A percentile compares a stretch with the other conserved stretches of the same genome.
Evolutionary conservation across 2,329 filamentous ascomycete species (phyloP).

Genomic region (Cladophialophora psammophila): DNA sequence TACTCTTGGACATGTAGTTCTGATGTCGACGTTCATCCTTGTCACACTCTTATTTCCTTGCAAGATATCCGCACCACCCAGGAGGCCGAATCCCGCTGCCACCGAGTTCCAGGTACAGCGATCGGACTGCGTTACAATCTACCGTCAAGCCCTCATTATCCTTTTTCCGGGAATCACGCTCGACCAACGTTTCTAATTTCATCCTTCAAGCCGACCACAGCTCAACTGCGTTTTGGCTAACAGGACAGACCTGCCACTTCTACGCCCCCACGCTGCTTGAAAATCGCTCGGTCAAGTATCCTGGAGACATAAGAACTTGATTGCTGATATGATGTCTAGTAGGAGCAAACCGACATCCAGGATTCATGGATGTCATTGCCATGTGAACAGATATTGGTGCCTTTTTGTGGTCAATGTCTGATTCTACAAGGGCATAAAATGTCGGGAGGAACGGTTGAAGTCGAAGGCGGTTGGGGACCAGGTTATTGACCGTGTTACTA

Average conservation of each 20-base stretch:
- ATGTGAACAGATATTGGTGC: slow-evolving; percentile 26
- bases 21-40: neutral
- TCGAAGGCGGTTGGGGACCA: neutral
- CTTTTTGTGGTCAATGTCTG: slow-evolving; percentile 23
- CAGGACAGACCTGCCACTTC: neutral
- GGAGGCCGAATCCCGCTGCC: neutral
- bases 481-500: neutral
- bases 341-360: slow-evolving; percentile 3
- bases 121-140: neutral
- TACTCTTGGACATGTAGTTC: slow-evolving; percentile 13
- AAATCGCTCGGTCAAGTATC: neutral
- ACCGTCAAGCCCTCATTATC: neutral
- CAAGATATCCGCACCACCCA: slow-evolving; percentile 1
- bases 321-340: neutral
- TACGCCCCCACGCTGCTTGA: neutral
- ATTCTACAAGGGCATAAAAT: slow-evolving; percentile 23
- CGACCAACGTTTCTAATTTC: neutral
- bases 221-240: neutral
- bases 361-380: slow-evolving; percentile 14
- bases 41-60: neutral
- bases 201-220: neutral
- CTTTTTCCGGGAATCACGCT: neutral
- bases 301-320: neutral
- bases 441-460: slow-evolving; percentile 3
- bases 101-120: neutral